Evolutionary conservation across 495 filamentous ascomycete species (phyloP).

Genomic region (Daldinia loculata): DNA sequence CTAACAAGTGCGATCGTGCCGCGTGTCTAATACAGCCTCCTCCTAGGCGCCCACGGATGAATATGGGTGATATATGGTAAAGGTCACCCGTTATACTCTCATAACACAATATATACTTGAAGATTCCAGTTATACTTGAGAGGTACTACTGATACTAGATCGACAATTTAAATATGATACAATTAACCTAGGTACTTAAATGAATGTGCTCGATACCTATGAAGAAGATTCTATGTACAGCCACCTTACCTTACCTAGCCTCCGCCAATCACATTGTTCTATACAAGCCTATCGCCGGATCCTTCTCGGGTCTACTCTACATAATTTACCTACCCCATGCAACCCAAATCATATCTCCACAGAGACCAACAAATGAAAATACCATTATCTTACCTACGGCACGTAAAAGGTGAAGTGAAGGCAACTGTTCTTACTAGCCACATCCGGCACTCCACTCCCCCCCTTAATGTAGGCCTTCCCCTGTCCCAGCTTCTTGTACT

Average conservation of each 20-base stretch:
- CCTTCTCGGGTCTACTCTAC: neutral
- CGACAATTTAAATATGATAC: neutral
- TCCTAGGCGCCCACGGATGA: too few relatives aligned
- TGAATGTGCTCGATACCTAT: neutral
- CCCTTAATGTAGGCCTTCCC: slow-evolving; percentile 53
- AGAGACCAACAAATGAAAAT: neutral
- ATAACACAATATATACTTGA: too few relatives aligned
- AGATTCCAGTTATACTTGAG: too few relatives aligned
- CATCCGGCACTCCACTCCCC: slow-evolving; percentile 49
- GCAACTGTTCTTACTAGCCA: slow-evolving; percentile 53
- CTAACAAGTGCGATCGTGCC: too few relatives aligned
- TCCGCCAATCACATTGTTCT: neutral
- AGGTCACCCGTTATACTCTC: too few relatives aligned
- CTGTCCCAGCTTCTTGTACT: slow-evolving; percentile 47
- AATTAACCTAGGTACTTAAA: neutral
- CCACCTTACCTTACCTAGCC: too few relatives aligned
- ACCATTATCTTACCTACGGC: neutral
- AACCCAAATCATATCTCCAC: neutral
- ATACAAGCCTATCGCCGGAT: neutral
- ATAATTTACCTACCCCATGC: neutral
- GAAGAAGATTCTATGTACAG: too few relatives aligned
- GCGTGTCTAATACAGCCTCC: too few relatives aligned
- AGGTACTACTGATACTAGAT: too few relatives aligned
- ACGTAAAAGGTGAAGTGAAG: slow-evolving; percentile 53
- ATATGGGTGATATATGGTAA: too few relatives aligned